Evolutionary conservation across 2,329 filamentous ascomycete genomes (phyloP).

Genomic region (Fusarium nanum): DNA sequence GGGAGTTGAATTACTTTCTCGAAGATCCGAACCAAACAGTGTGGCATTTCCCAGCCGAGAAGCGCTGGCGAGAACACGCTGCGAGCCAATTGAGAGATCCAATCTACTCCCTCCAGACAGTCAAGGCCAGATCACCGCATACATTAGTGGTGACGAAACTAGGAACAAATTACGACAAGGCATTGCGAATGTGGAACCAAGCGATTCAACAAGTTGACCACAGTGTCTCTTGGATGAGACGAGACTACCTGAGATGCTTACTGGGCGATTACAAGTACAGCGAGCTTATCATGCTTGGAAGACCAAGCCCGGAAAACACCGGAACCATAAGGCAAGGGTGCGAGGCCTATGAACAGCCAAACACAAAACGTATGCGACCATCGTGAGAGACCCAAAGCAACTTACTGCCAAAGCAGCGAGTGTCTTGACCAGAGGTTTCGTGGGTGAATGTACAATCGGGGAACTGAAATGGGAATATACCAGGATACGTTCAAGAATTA

Average conservation of each 20-base stretch:
- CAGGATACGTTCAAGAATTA: background rate
- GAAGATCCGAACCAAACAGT: background rate
- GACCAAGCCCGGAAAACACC: background rate
- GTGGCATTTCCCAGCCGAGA: background rate
- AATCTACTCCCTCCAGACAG: background rate
- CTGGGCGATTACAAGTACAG: slow-evolving; percentile 13
- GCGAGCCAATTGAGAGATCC: background rate
- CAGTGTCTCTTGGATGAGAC: background rate
- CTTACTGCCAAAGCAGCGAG: fast-evolving
- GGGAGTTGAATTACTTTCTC: slow-evolving; percentile 10
- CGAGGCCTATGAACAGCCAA: background rate
- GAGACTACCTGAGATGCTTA: slow-evolving; percentile 1
- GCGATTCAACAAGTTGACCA: background rate
- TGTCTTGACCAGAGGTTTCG: background rate
- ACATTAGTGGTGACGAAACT: slow-evolving; percentile 9
- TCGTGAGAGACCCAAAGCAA: background rate
- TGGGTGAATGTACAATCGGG: background rate
- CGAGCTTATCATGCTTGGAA: slow-evolving; percentile 2
- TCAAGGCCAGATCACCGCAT: background rate
- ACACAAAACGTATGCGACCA: background rate
- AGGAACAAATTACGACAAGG: slow-evolving; percentile 1
- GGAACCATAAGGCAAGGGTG: background rate
- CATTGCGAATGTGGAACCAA: background rate
- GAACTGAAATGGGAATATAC: background rate
- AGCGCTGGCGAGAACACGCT: background rate